Evolutionary conservation across 495 filamentous ascomycete genomes (phyloP).

Genomic region (Penicillium odoratum): DNA sequence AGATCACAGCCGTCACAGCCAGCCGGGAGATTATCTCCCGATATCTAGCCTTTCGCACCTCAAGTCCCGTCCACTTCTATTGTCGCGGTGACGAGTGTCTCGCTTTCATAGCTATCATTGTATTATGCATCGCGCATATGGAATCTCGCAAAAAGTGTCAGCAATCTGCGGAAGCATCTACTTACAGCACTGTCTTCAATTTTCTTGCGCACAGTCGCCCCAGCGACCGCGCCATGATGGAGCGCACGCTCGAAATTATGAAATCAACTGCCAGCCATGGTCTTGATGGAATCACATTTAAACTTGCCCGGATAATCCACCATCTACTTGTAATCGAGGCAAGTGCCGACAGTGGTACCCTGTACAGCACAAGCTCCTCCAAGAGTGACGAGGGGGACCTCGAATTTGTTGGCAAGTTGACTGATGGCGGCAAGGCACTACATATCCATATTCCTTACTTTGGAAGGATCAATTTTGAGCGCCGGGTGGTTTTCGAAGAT

Average conservation of each 20-base stretch:
- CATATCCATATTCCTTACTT: slow-evolving; percentile 41
- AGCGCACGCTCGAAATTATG: slow-evolving; percentile 40
- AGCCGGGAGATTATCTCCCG: slow-evolving; percentile 33
- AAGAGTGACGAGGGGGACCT: slow-evolving; percentile 9
- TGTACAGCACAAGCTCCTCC: slow-evolving; percentile 25
- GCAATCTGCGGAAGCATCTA: not conserved
- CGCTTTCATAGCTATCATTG: slow-evolving; percentile 46
- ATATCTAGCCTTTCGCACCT: slow-evolving; percentile 18
- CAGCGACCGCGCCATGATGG: slow-evolving; percentile 45
- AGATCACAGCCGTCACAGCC: slow-evolving; percentile 41
- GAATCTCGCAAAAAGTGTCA: slow-evolving; percentile 23
- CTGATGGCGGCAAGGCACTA: slow-evolving; percentile 14
- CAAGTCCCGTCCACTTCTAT: slow-evolving; percentile 27
- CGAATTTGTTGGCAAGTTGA: slow-evolving; percentile 12
- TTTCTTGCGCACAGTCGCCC: slow-evolving; percentile 40
- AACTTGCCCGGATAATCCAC: slow-evolving; percentile 40
- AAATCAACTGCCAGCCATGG: slow-evolving; percentile 24
- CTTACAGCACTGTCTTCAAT: slow-evolving; percentile 20
- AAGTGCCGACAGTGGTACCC: slow-evolving; percentile 19
- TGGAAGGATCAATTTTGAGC: slow-evolving; percentile 37
- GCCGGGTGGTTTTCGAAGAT: slow-evolving; percentile 2
- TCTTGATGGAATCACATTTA: slow-evolving; percentile 23
- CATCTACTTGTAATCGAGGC: slow-evolving; percentile 29
- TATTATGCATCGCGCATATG: slow-evolving; percentile 31
- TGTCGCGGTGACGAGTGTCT: slow-evolving; percentile 54